Conservation (phyloP, 257 asterid genomes). For the Cruciata laevipes region DNA sequence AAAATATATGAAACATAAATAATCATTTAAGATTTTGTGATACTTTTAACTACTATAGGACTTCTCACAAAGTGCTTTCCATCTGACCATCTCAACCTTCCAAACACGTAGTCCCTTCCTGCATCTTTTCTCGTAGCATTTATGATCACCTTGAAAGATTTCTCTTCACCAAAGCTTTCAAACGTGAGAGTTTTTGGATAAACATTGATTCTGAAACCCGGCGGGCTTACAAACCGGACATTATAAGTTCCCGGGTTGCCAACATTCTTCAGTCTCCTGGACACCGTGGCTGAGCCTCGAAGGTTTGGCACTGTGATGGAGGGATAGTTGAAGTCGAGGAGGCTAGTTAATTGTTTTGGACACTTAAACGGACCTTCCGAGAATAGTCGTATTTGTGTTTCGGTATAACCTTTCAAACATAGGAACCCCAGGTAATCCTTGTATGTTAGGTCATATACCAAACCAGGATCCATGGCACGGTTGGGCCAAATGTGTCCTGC, state of each 20-base stretch:
- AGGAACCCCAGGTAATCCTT: slow-evolving; percentile 58
- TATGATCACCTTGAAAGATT: slow-evolving; percentile 38
- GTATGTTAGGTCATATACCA: slow-evolving; percentile 55
- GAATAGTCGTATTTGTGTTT: slow-evolving; percentile 31
- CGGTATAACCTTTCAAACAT: slow-evolving; percentile 60
- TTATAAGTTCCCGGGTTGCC: slow-evolving; percentile 60
- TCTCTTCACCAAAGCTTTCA: slow-evolving; percentile 46
- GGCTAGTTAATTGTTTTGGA: slow-evolving; percentile 24
- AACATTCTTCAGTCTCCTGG: slow-evolving; percentile 65
- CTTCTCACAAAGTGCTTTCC: slow-evolving; percentile 69
- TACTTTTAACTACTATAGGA: slow-evolving; percentile 63
- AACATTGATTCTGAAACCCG: slow-evolving; percentile 35
- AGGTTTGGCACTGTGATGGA: slow-evolving; percentile 72
- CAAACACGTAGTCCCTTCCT: slow-evolving; percentile 49
- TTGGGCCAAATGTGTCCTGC: slow-evolving; percentile 90
- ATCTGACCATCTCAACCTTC: slow-evolving; percentile 77
- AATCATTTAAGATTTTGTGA: not conserved
- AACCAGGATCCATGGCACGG: slow-evolving; percentile 90
- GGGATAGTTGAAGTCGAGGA: slow-evolving; percentile 69
- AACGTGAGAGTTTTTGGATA: slow-evolving; percentile 43
- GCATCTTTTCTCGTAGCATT: slow-evolving; percentile 22
- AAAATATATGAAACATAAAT: too few relatives aligned
- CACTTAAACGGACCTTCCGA: slow-evolving; percentile 33
- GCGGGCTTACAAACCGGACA: slow-evolving; percentile 51
- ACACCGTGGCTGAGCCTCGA: slow-evolving; percentile 40